These are phyloP conservation scores for Suillus clintonianus DNA, from an alignment of 768 basidiomycete genomes.

Conservation along the genomic window DNA sequence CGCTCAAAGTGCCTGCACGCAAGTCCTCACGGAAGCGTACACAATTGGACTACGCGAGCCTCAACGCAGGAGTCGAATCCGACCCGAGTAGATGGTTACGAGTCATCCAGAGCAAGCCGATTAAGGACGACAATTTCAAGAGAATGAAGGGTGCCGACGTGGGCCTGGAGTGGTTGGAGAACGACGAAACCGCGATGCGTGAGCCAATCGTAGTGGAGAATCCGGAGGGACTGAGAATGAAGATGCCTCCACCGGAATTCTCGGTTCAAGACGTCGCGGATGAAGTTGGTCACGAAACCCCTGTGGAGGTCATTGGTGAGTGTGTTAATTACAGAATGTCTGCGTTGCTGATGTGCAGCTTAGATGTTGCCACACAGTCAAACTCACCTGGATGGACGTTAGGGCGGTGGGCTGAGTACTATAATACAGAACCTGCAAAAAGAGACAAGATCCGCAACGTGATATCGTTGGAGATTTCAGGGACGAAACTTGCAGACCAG, in stretches of 20 bases:
- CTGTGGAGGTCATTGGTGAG: slow-evolving; percentile 91
- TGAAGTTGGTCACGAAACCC: slow-evolving; percentile 72
- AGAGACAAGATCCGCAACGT: slow-evolving; percentile 93
- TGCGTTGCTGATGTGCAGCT: slow-evolving; percentile 5
- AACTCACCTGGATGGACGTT: slow-evolving; percentile 87
- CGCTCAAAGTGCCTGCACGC: slow-evolving; percentile 74
- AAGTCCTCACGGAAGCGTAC: slow-evolving; percentile 79
- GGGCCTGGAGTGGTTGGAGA: slow-evolving; percentile 73
- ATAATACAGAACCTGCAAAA: slow-evolving; percentile 60
- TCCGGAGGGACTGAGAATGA: slow-evolving; percentile 86
- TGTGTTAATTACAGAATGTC: slow-evolving; percentile 3
- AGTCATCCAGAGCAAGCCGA: slow-evolving; percentile 67
- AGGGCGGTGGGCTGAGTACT: slow-evolving; percentile 89
- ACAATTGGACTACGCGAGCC: slow-evolving; percentile 76
- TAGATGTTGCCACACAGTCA: slow-evolving; percentile 89
- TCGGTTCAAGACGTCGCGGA: slow-evolving; percentile 82
- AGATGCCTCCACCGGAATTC: slow-evolving; percentile 73
- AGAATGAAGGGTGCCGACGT: slow-evolving; percentile 68
- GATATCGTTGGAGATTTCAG: slow-evolving; percentile 92
- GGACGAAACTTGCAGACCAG: slow-evolving; percentile 74
- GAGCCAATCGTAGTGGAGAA: slow-evolving; percentile 83
- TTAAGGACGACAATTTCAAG: slow-evolving; percentile 64
- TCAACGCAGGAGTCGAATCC: slow-evolving; percentile 64
- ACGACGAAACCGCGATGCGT: slow-evolving; percentile 69
- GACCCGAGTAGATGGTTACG: slow-evolving; percentile 66